These are phyloP conservation scores for Cytospora leucostoma DNA, from an alignment of 2,329 filamentous ascomycete species.

Conservation along the genomic window DNA sequence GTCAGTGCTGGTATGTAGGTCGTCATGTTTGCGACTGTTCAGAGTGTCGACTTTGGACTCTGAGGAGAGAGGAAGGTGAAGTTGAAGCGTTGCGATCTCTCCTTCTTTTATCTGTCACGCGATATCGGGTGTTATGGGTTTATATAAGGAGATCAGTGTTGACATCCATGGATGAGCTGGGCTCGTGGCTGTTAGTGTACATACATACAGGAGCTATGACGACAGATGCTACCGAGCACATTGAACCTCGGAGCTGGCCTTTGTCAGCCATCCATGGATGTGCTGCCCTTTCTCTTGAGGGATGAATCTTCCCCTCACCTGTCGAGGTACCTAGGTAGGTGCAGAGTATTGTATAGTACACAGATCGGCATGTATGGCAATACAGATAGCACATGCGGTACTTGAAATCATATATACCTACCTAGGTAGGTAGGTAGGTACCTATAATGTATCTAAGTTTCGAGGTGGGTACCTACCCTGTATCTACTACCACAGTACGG, in stretches of 20 bases:
- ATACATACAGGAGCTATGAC: background rate
- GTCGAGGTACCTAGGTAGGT: background rate
- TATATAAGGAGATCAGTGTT: too few species aligned
- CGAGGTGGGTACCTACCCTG: background rate
- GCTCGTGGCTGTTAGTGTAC: background rate
- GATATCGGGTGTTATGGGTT: background rate
- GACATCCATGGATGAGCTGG: too few species aligned
- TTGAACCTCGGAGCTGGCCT: background rate
- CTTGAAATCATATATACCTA: too few species aligned
- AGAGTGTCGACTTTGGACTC: background rate
- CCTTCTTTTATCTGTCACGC: background rate
- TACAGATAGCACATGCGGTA: too few species aligned
- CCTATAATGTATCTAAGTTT: background rate
- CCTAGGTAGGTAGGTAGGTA: background rate
- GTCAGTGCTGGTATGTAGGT: constrained; percentile 78
- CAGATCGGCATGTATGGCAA: background rate
- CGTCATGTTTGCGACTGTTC: constrained; percentile 61
- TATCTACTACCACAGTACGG: background rate
- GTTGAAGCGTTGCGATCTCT: background rate
- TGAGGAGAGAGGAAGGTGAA: background rate
- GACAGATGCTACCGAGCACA: background rate
- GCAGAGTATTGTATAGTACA: too few species aligned
- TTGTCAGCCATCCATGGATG: too few species aligned
- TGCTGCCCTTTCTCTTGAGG: too few species aligned
- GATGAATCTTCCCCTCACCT: background rate